Evolutionary conservation across 306 rosid genomes (phyloP).

Genomic region (Vigna unguiculata): DNA sequence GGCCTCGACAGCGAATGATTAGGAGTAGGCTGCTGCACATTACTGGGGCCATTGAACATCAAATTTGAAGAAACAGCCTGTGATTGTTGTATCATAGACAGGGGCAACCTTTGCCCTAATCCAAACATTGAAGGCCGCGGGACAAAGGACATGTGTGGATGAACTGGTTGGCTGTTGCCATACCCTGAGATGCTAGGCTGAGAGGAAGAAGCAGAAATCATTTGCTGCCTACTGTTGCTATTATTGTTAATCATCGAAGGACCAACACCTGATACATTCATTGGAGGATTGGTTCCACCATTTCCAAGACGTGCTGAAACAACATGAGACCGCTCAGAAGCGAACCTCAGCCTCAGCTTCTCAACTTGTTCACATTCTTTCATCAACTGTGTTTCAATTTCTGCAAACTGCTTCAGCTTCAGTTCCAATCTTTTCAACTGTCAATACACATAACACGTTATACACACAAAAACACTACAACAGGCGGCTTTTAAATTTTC

Average conservation of each 20-base stretch:
- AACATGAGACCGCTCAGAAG: slow-evolving; percentile 16
- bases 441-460: background rate
- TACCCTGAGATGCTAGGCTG: slow-evolving; percentile 19
- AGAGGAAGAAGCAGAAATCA: slow-evolving; percentile 8
- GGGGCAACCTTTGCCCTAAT: slow-evolving; percentile 24
- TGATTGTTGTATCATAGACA: slow-evolving; percentile 17
- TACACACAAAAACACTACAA: background rate
- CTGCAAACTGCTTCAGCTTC: slow-evolving; percentile 31
- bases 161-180: background rate
- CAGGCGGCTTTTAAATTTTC: background rate
- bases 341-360: slow-evolving; percentile 18
- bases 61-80: background rate
- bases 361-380: slow-evolving; percentile 22
- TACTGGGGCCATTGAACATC: background rate
- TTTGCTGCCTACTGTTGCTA: slow-evolving; percentile 16
- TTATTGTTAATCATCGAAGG: slow-evolving; percentile 1
- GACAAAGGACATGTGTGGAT: slow-evolving; percentile 19
- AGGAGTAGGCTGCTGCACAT: background rate
- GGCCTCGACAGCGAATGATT: background rate
- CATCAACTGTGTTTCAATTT: slow-evolving; percentile 21
- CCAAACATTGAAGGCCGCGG: slow-evolving; percentile 7
- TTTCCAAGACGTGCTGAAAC: slow-evolving; percentile 7
- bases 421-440: slow-evolving; percentile 30
- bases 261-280: slow-evolving; percentile 4
- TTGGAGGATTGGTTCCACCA: slow-evolving; percentile 13